Evolutionary conservation across 441 rosid species (phyloP), one percentile per base, ranked within the genome.

Genomic region (Jatropha podagrica): DNA sequence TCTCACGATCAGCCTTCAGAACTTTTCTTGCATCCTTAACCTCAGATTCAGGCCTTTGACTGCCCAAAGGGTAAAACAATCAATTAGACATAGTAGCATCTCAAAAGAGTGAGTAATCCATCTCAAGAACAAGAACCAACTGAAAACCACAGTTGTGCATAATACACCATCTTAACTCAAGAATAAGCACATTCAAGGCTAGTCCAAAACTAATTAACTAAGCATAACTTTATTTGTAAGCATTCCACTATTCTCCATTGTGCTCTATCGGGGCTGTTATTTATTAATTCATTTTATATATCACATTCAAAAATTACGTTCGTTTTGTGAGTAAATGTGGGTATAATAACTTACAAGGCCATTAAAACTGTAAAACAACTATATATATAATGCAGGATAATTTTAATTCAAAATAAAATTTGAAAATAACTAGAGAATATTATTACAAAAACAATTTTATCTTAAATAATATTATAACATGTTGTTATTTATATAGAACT

Each of bases 1-100:
- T 94, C 78, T 94, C 98, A 1, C 98, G 87, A 74, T 88, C 98
- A 51, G 98, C 97, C 79, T 94, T 94, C 80, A 91, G 97, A 14
- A 81, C 82, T 80, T 87, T 94, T 61, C 95, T 87, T 8, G 86
- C 87, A 69, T 86, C 89, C 83, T 81, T 86, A 64, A 74, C 54
- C 73, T 86, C 86, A 42, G 20, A 77, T 54, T 81, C 84, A 73
- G 65, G 51, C 77, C 78, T 80, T 77, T 82, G 82, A 78, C 88
- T 85, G 78, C 32, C 74, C 81, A 79, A 65, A 54, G 71, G 74
- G 20, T 13, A 37, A 32, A 72, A 15, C 4, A 48, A 60, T 58
- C 37, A 32, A 32, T 32, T 32, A 32, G 32, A 58, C 15, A 71
- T 60, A 13, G 40, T 55, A 49, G 58, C 7, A 7, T 73, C 38